Evolutionary conservation across 2,329 filamentous ascomycete genomes (phyloP).

Genomic region (Xylariaceae sp.): DNA sequence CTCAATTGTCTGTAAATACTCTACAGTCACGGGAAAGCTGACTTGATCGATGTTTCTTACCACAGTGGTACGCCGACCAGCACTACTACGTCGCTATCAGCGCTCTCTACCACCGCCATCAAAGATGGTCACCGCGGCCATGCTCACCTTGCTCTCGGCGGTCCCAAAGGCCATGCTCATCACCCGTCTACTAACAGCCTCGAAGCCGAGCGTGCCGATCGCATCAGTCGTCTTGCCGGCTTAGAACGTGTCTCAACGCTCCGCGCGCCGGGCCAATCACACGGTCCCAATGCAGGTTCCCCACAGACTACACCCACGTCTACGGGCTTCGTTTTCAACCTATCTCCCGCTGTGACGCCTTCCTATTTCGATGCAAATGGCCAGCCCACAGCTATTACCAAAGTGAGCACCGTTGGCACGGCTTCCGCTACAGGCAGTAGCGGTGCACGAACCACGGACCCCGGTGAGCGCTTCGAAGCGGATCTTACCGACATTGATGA

Average conservation of each 20-base stretch:
- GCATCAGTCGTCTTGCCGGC: conserved; percentile 90
- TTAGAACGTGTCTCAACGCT: conserved; percentile 80
- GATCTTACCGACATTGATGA: conserved; percentile 54
- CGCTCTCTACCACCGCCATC: conserved; percentile 88
- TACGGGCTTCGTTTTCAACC: conserved; percentile 38
- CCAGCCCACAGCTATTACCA: conserved; percentile 61
- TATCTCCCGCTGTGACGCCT: conserved; percentile 43
- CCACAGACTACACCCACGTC: conserved; percentile 50
- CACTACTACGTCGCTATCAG: conserved; percentile 83
- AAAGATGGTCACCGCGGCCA: conserved; percentile 92
- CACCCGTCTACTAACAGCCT: conserved; percentile 65
- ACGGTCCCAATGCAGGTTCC: conserved; percentile 35
- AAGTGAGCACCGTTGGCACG: conserved; percentile 85
- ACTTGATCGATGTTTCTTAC: conserved; percentile 18
- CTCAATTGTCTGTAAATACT: background rate
- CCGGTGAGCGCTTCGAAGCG: conserved; percentile 50
- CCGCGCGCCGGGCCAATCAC: conserved; percentile 44
- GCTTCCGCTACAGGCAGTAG: conserved; percentile 81
- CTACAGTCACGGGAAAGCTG: conserved; percentile 16
- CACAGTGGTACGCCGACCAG: conserved; percentile 85
- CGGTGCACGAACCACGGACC: conserved; percentile 53
- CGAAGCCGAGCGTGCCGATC: conserved; percentile 88
- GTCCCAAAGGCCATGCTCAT: conserved; percentile 51
- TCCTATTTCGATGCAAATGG: conserved; percentile 79
- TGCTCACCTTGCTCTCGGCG: conserved; percentile 52